Percentiles rank a stretch among this genome's conserved stretches.
phyloP scores from a whole-genome alignment of 1,284 basidiomycete species.

The Gomphus bonarii region DNA sequence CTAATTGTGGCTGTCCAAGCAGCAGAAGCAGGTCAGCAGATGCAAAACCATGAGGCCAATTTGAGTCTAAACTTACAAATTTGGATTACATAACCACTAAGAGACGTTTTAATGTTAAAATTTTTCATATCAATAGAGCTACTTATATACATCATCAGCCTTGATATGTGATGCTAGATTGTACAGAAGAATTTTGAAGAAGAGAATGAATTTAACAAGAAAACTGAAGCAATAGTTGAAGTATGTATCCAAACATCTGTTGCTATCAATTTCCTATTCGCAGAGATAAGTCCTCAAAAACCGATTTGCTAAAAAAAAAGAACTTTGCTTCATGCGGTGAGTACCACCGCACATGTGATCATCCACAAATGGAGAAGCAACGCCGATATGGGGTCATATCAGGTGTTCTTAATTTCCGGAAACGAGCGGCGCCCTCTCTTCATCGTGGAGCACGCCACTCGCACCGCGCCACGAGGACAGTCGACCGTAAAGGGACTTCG shows the following conservation, averaged over 20 bases:
- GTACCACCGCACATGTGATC: not conserved
- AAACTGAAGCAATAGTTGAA: not conserved
- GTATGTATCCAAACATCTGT: not conserved
- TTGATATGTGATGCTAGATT: not conserved
- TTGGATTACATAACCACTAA: not conserved
- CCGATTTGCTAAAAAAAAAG: not conserved
- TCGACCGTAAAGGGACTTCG: constrained; percentile 58
- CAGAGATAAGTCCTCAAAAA: not conserved
- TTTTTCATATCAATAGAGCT: not conserved
- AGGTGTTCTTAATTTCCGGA: constrained; percentile 20
- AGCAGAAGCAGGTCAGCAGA: not conserved
- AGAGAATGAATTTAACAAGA: not conserved
- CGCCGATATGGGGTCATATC: not conserved
- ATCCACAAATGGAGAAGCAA: not conserved
- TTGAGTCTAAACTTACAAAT: not conserved
- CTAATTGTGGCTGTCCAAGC: not conserved
- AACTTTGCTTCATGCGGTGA: not conserved
- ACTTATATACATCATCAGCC: not conserved
- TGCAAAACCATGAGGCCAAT: not conserved
- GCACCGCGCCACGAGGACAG: constrained; percentile 29
- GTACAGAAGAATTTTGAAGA: not conserved
- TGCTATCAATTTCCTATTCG: not conserved
- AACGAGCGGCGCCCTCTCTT: constrained; percentile 77
- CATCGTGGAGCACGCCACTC: constrained; percentile 59
- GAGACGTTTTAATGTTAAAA: too few species aligned